Evolutionary conservation across 2,329 filamentous ascomycete species (phyloP), one percentile per base, ranked within the genome.

Genomic region (Talaromyces sp.): DNA sequence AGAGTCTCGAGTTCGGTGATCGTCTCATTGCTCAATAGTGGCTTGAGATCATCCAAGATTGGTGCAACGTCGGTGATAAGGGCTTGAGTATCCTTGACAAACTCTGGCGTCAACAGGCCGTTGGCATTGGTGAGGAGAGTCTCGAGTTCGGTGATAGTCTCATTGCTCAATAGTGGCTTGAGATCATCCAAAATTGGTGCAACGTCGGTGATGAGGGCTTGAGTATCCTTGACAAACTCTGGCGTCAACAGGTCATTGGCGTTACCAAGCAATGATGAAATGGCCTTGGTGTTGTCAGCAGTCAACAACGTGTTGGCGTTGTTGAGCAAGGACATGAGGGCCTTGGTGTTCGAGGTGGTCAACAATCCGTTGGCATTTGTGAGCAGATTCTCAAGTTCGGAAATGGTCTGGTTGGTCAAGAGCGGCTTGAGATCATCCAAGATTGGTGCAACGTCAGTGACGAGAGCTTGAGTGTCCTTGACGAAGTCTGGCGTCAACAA

Each of bases 121-220:
- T 67, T 69, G 22, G 65, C 68, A 36, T 70, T 69, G n/a, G 60
- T 63, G 15, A 72, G 64, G 5, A 72, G 59, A 21, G 61, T 60
- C 45, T 70, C 69, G 33, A 71, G 62, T 60, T 70, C 67, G 60
- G 67, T 65, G 35, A 70, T 65, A 58, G 64, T 62, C 37, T 60
- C n/a, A 50, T 53, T 54, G 19, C 50, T 59, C 31, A 59, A 40
- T n/a, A 59, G 41, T 48, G 57, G 53, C 13, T 56, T 56, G 53
- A 56, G 41, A 25, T 59, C 57, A 58, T 53, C 21, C 48, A 58
- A 46, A 31, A 58, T 53, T n/a, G 57, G 57, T 28, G 50, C 57
- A 5, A 53, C 57, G 19, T 58, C 43, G n/a, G 25, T 58, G 43
- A 58, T 58, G 2, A 58, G 51, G 35, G 35, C 5, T 22, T 53